Percentiles rank a stretch among this genome's conserved stretches.
Evolutionary conservation across 2,329 filamentous ascomycete species (phyloP).

Genomic region (Fusarium fracticaudum): DNA sequence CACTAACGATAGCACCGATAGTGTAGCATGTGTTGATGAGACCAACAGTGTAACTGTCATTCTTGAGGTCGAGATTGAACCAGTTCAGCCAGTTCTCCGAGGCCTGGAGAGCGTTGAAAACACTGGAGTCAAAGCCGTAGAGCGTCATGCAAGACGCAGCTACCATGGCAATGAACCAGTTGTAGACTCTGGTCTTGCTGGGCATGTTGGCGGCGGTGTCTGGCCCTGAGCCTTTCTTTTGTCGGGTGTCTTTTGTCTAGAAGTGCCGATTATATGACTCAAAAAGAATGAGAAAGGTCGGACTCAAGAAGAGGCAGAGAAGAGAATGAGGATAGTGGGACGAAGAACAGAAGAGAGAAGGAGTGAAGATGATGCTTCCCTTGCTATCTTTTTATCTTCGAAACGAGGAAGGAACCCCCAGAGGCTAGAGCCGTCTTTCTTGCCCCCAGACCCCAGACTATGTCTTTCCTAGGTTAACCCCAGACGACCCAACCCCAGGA

Average conservation of each 20-base stretch:
- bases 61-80: slow-evolving; percentile 61
- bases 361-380: slow-evolving; percentile 11
- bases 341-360: slow-evolving; percentile 4
- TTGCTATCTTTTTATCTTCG: slow-evolving; percentile 33
- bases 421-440: slow-evolving; percentile 13
- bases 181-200: slow-evolving; percentile 46
- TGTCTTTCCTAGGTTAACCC: slow-evolving; percentile 6
- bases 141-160: slow-evolving; percentile 79
- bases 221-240: background rate
- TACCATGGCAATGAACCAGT: slow-evolving; percentile 70
- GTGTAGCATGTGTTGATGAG: slow-evolving; percentile 75
- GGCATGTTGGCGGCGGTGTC: slow-evolving; percentile 47
- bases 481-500: slow-evolving; percentile 27
- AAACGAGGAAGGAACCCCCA: slow-evolving; percentile 16
- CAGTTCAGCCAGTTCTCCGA: slow-evolving; percentile 73
- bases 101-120: slow-evolving; percentile 77
- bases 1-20: slow-evolving; percentile 74
- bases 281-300: background rate
- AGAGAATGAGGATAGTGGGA: slow-evolving; percentile 1
- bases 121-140: slow-evolving; percentile 78
- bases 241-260: background rate
- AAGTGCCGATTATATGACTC: background rate
- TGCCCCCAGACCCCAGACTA: slow-evolving; percentile 28
- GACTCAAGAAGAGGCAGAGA: background rate
- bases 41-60: slow-evolving; percentile 57